These are phyloP conservation scores for Hygrocybe punicea DNA, from an alignment of 768 basidiomycete genomes.

Conservation along the genomic window DNA sequence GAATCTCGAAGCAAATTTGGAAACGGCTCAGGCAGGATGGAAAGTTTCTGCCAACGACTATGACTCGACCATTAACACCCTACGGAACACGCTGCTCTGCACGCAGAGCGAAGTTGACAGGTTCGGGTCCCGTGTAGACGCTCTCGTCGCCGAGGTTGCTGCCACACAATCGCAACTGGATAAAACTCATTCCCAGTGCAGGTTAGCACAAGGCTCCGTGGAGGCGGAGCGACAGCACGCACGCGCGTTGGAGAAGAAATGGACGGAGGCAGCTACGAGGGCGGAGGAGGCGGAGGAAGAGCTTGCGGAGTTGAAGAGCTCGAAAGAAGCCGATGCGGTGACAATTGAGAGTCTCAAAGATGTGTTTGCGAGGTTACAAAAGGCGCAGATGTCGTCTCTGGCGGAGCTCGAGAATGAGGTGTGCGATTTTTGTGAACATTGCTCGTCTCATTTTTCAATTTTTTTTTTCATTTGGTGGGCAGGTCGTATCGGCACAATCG, in stretches of 20 bases:
- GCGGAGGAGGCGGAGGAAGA: conserved; percentile 32
- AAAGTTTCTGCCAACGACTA: background rate
- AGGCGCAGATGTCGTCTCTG: conserved; percentile 34
- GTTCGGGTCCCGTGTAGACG: background rate
- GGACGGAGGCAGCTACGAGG: conserved; percentile 15
- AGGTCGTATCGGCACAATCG: conserved; percentile 30
- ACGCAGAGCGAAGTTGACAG: background rate
- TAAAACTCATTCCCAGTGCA: conserved; percentile 13
- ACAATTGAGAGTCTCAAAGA: conserved; percentile 36
- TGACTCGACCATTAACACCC: background rate
- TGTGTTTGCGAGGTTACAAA: conserved; percentile 29
- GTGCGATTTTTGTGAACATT: conserved; percentile 15
- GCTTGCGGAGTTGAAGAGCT: conserved; percentile 26
- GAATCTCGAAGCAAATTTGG: conserved; percentile 7
- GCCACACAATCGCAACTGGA: conserved; percentile 13
- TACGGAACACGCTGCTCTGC: background rate
- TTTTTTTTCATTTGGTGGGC: conserved; percentile 1
- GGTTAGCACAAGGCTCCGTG: conserved; percentile 13
- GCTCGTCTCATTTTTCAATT: background rate
- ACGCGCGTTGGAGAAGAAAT: conserved; percentile 18
- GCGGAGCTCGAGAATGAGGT: conserved; percentile 39
- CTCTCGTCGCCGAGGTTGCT: background rate
- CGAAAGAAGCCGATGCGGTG: conserved; percentile 34
- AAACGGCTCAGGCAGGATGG: conserved; percentile 2
- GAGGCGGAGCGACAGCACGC: conserved; percentile 16